Evolutionary conservation across 176 grass and related monocot genomes (phyloP).

Genomic region (Lolium multiflorum): DNA sequence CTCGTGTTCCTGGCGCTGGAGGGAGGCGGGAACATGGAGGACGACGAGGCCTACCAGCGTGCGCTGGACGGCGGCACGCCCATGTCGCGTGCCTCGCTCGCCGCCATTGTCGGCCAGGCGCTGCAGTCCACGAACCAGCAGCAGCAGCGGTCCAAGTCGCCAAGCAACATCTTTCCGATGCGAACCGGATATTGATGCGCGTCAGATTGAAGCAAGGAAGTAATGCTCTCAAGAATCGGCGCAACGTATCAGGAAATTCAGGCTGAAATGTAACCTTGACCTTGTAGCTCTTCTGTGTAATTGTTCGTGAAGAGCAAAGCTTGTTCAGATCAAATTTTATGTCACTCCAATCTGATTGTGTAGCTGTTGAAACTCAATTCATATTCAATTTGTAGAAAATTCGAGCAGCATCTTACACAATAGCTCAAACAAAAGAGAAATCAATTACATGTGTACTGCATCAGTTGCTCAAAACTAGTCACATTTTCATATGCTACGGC

Average conservation of each 20-base stretch:
- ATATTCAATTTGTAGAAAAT: background rate
- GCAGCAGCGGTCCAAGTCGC: background rate
- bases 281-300: too few species aligned
- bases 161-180: background rate
- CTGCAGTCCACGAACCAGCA: background rate
- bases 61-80: slow-evolving; percentile 7
- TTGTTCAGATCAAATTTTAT: too few species aligned
- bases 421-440: background rate
- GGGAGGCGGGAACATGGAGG: slow-evolving; percentile 2
- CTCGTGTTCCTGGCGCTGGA: slow-evolving; percentile 9
- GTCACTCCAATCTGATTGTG: too few species aligned
- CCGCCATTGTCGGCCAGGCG: slow-evolving; percentile 2
- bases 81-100: background rate
- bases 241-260: too few species aligned
- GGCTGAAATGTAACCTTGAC: too few species aligned
- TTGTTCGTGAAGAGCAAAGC: too few species aligned
- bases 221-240: too few species aligned
- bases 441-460: background rate
- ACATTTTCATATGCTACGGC: slow-evolving; percentile 46
- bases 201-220: background rate
- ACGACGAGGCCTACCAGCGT: slow-evolving; percentile 37
- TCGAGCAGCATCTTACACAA: background rate
- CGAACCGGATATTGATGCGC: slow-evolving; percentile 17
- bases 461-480: slow-evolving; percentile 19
- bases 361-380: background rate